phyloP scores from a whole-genome alignment of 208 protist genomes.

The Trypanosoma platydactyli region DNA sequence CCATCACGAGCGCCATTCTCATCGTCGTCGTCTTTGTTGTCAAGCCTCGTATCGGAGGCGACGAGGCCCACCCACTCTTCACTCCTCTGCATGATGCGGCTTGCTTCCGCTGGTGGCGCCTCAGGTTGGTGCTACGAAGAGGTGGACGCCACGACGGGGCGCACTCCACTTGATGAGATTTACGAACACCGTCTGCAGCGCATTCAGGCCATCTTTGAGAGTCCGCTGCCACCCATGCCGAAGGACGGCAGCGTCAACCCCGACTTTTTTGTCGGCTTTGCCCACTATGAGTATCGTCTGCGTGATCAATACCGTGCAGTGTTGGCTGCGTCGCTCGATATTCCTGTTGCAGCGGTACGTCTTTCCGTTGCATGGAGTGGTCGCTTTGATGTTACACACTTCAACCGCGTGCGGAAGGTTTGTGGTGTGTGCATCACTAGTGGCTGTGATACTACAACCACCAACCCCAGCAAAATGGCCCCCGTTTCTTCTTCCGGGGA shows the following conservation, averaged over 20 bases:
- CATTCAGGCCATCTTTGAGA: constrained; percentile 63
- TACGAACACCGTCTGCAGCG: constrained; percentile 57
- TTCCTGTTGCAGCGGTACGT: constrained; percentile 56
- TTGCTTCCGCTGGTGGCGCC: not conserved
- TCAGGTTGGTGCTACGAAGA: constrained; percentile 60
- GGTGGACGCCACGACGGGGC: constrained; percentile 53
- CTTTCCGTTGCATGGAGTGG: constrained; percentile 86
- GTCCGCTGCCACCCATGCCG: constrained; percentile 71
- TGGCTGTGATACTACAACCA: no score
- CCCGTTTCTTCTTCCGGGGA: no score
- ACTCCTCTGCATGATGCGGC: not conserved
- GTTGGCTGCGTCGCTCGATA: constrained; percentile 54
- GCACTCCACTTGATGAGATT: constrained; percentile 57
- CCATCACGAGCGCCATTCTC: not conserved
- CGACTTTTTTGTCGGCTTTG: constrained; percentile 84
- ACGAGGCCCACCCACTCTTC: not conserved
- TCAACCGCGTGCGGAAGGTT: constrained; percentile 72
- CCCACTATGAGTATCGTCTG: constrained; percentile 77
- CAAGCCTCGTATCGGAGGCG: not conserved
- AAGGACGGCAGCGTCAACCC: constrained; percentile 68
- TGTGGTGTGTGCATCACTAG: constrained; percentile 61
- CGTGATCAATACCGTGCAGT: constrained; percentile 82
- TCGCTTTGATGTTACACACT: constrained; percentile 72
- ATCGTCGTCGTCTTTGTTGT: not conserved
- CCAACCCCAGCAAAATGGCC: no score